Evolutionary conservation across 768 basidiomycete species (phyloP), one percentile per base, ranked within the genome.

Genomic region (Amanita subjunquillea): DNA sequence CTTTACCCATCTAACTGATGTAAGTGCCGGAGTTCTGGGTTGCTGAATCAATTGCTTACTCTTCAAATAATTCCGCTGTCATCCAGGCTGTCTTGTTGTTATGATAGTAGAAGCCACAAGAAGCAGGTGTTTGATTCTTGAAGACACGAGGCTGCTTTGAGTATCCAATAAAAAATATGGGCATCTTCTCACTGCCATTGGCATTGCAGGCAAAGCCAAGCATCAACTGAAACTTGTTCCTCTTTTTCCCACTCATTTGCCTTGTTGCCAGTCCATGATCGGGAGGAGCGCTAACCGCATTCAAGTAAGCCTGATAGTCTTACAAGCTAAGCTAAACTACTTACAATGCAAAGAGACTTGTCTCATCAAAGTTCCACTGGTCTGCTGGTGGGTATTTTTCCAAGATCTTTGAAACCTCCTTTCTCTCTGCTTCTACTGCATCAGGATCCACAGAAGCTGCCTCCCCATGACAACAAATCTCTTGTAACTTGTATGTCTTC

Each of bases 171-270:
- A 25, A 48, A 32, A 46, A 42, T 12, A 40, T 30, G 13, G 15
- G 40, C 37, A 38, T 10, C 12, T 68, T 67, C 53, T 71, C 67
- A 37, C 53, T 61, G 3, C 67, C 66, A 55, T 65, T 57, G 1
- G 63, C 62, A 57, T 68, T 70, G 39, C 60, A 62, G 23, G 52
- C 58, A 51, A 68, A 57, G 6, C 49, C 45, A 27, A 65, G 13
- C 2, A 64, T 65, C 17, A 69, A 62, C 8, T 58, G 55, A 49
- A 63, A 62, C 44, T 68, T 68, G 9, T 58, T 50, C 27, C 50
- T 54, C 51, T 70, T 71, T 50, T 68, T 67, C 2, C 68, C 66
- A 51, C 57, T 60, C 67, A 69, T 66, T 50, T 62, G 62, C 36
- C 60, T 52, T 17, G 56, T 59, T 17, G 66, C 55, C n/a, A 70